Base-by-base conservation (phyloP, 2,329 filamentous ascomycete species). In the Penicillium crustosum region DNA sequence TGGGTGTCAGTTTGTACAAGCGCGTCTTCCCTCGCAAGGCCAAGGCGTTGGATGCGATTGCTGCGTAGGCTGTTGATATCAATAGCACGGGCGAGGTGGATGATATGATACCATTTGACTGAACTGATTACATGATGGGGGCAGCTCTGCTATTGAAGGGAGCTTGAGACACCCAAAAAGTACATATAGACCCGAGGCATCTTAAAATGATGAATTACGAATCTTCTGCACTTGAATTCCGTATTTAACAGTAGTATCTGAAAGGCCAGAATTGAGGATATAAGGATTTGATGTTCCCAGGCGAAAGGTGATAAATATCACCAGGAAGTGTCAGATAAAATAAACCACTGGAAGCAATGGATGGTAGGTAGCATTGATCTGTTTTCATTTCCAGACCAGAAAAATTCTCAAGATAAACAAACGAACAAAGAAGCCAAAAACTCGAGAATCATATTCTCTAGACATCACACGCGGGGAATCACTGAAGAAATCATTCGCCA, bases 1-100 rank as follows among this genome's bases (percentile, higher is more conserved):
- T 99, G 47, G 94, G 91, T 49, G 89, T 97, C 62, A 96, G 91
- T 77, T 73, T 94, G 70, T 94, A 93, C 73, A 94, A 94, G 83
- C 80, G 90, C 23, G 86, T 93, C 60, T 94, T 88, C 83, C 94
- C 94, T 8, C 82, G 93, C 58, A 82, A 81, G 61, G 87, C 91
- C 19, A 75, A 69, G 61, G 69, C 76, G 58, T 78, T 81, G 79
- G 74, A 75, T 51, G 67, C 71, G 33, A 66, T 67, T 53, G 53
- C 61, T 63, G 61, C 61, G 29, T 68, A 63, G 62, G 48, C 44
- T 44, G 38, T 49, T 23, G 35, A 35, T 38, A 43, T 29, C 31
- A 48, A 48, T 49, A 42, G 39, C 13, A 41, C 50, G 51, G 43
- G 41, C 19, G 53, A 62, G 58, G 61, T 62, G 55, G 68, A 68